A percentile compares a stretch with the other conserved stretches of the same genome.
phyloP scores from a whole-genome alignment of 139 green algal genomes.

The Tetraselmis chui region DNA sequence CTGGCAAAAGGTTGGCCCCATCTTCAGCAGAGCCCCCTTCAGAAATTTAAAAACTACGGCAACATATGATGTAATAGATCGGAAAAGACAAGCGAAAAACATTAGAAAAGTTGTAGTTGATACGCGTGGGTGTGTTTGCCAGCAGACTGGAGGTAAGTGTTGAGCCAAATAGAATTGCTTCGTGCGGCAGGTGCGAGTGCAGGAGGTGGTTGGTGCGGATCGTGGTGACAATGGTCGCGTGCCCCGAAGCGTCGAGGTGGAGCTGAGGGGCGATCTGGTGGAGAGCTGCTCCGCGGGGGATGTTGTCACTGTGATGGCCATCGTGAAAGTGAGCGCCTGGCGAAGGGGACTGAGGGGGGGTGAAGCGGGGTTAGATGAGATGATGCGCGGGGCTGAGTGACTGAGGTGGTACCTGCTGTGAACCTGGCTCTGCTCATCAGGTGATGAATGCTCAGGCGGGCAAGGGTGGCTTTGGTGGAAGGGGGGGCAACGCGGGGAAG shows the following conservation, averaged over 20 bases:
- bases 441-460: constrained; percentile 5
- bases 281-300: constrained; percentile 62
- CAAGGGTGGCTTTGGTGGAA: constrained; percentile 8
- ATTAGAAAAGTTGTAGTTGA: too few relatives aligned
- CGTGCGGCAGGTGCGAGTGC: constrained; percentile 9
- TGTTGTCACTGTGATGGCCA: constrained; percentile 64
- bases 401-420: constrained; percentile 30
- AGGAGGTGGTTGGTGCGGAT: constrained; percentile 47
- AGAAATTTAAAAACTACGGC: too few relatives aligned
- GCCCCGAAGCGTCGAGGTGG: constrained; percentile 65
- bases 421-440: constrained; percentile 3
- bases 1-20: constrained; percentile 65
- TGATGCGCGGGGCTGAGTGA: constrained; percentile 5
- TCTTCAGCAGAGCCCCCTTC: too few relatives aligned
- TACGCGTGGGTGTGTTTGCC: too few relatives aligned
- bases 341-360: neutral
- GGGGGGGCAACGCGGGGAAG: constrained; percentile 23
- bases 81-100: too few relatives aligned
- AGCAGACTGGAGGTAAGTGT: too few relatives aligned
- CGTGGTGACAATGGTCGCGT: constrained; percentile 34
- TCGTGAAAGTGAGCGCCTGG: constrained; percentile 55
- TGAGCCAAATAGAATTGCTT: too few relatives aligned
- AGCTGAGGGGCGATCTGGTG: constrained; percentile 80
- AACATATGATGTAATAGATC: too few relatives aligned
- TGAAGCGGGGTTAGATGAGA: neutral